Evolutionary conservation across 106 monocot species (phyloP), one percentile per base, ranked within the genome.

Genomic region (Dioscorea dumetorum): DNA sequence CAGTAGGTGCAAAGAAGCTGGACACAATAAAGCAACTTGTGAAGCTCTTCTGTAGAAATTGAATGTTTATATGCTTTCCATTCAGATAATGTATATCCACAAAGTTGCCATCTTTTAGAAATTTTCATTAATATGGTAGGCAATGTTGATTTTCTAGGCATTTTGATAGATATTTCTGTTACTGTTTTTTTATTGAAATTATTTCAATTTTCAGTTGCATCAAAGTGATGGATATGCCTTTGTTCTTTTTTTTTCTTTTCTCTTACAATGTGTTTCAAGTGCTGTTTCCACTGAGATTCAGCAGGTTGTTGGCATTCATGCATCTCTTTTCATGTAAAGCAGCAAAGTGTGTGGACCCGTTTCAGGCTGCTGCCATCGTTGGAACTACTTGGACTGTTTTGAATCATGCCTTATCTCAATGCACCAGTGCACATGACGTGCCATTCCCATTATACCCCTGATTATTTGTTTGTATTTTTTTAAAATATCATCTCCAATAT

Each of bases 1-100:
- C 71, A 91, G 90, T 67, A 76, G 87, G 76, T 95, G 94, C 81
- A 95, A 95, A 66, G 72, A 48, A 59, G 72, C 74, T 41, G 94
- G 94, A 16, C 94, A 95, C 61, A 95, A 95, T 22, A 91, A 85
- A 74, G 90, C 91, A 49, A 95, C 94, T 18, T 95, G 94, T 50
- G 86, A 88, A 67, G 83, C 78, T 34, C 33, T 87, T 72, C 57
- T 85, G 8, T 82, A 69, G 73, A 18, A 4, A 54, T 54, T 16
- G 54, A 54, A 41, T 41, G 10, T 41, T 41, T 41, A 41, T n/a
- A n/a, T 16, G 54, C 19, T 54, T 16, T 54, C 54, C 13, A 18
- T 54, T 54, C 13, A 54, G 19, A 8, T 54, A 8, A 19, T 54
- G 54, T 19, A 54, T 2, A 54, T 54, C 12, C 15, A 19, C 12